Evolutionary conservation across 768 basidiomycete genomes (phyloP).

Genomic region (Mycena indigotica): DNA sequence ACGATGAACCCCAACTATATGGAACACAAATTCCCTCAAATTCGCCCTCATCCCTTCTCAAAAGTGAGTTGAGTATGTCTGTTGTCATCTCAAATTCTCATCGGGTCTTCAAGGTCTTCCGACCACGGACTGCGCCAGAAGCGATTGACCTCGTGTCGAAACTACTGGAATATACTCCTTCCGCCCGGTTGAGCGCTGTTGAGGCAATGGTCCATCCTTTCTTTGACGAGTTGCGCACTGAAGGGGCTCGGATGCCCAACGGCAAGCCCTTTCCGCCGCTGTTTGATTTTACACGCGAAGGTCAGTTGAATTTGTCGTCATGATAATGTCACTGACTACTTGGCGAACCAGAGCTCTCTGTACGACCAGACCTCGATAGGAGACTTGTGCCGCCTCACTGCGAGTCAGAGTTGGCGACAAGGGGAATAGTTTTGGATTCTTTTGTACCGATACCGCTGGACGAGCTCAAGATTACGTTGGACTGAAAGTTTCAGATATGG

Average conservation of each 20-base stretch:
- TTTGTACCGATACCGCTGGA: slow-evolving; percentile 99
- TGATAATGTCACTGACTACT: too few species aligned
- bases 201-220: slow-evolving; percentile 94
- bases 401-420: slow-evolving; percentile 85
- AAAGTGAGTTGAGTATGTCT: slow-evolving; percentile 58
- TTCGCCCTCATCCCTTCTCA: slow-evolving; percentile 98
- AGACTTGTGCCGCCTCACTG: slow-evolving; percentile 88
- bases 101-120: slow-evolving; percentile 76
- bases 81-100: slow-evolving; percentile 14
- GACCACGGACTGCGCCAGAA: slow-evolving; percentile 93
- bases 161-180: slow-evolving; percentile 97
- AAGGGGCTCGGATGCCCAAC: slow-evolving; percentile 94
- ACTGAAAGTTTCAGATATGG: slow-evolving; percentile 50
- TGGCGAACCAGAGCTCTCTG: slow-evolving; percentile 77
- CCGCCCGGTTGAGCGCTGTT: slow-evolving; percentile 84
- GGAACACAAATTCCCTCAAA: slow-evolving; percentile 99
- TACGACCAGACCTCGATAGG: slow-evolving; percentile 91
- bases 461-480: slow-evolving; percentile 90
- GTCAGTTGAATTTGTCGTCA: slow-evolving; percentile 46
- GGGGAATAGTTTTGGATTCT: slow-evolving; percentile 83
- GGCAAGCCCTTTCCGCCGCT: slow-evolving; percentile 93
- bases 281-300: slow-evolving; percentile 96
- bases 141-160: slow-evolving; percentile 96
- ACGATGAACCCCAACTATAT: slow-evolving; percentile 99
- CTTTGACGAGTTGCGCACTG: slow-evolving; percentile 93